Evolutionary conservation across 2,329 filamentous ascomycete species (phyloP).

Genomic region (Fusarium stilboides): DNA sequence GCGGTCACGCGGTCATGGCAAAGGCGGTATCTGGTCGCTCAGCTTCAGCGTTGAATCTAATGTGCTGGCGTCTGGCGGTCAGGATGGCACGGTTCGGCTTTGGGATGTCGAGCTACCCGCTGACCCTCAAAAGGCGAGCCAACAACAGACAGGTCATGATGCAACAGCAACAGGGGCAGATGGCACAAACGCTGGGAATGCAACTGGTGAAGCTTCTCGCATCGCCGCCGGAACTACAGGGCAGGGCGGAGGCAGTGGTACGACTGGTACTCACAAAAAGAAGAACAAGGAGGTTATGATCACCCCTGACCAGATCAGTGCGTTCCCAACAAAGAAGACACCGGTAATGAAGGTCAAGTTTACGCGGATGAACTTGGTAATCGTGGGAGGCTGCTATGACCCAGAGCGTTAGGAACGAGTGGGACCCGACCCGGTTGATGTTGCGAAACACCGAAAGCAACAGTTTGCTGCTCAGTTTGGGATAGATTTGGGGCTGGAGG

Average conservation of each 20-base stretch:
- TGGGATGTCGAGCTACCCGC: slow-evolving; percentile 89
- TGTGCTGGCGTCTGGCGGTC: slow-evolving; percentile 89
- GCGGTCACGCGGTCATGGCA: slow-evolving; percentile 92
- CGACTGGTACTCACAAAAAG: slow-evolving; percentile 71
- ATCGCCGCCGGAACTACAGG: slow-evolving; percentile 47
- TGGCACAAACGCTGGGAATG: slow-evolving; percentile 53
- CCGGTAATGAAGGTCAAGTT: slow-evolving; percentile 95
- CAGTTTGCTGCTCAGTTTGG: slow-evolving; percentile 39
- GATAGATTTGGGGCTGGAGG: slow-evolving; percentile 34
- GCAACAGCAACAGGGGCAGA: slow-evolving; percentile 61
- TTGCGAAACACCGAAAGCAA: slow-evolving; percentile 25
- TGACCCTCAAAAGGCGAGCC: slow-evolving; percentile 72
- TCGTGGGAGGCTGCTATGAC: slow-evolving; percentile 83
- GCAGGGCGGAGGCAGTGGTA: slow-evolving; percentile 48
- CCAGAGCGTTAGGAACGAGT: slow-evolving; percentile 61
- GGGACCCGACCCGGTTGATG: slow-evolving; percentile 28
- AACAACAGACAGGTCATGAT: slow-evolving; percentile 61
- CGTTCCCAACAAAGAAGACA: slow-evolving; percentile 96
- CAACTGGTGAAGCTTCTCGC: slow-evolving; percentile 51
- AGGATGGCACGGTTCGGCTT: slow-evolving; percentile 91
- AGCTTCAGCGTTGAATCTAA: slow-evolving; percentile 95
- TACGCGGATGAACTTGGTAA: slow-evolving; percentile 93
- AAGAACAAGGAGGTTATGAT: slow-evolving; percentile 92
- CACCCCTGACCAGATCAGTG: slow-evolving; percentile 92
- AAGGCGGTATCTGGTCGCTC: slow-evolving; percentile 93